Base-by-base conservation (phyloP, 169 alveolate genomes). In the Theileria equi region DNA sequence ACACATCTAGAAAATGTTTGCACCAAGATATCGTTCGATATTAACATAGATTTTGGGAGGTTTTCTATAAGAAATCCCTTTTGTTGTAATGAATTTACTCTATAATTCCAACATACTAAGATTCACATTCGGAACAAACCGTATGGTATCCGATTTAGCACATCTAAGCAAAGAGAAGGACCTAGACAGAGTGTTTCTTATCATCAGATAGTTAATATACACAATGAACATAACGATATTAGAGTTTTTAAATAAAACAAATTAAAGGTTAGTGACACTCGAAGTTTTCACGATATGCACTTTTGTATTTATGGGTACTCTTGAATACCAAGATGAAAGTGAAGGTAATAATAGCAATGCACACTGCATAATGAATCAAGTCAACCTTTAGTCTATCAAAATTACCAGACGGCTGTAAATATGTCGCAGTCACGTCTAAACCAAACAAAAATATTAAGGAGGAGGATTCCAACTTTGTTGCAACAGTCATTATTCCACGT, bases 51-150 rank as follows among this genome's bases (percentile, higher is more conserved):
- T 1, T 52, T 50, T 1, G 84, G 34, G 4, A 66, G 65, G 52
- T 74, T 74, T 32, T 48, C 64, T 21, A 74, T 23, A 16, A 74
- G 71, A 11, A 74, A 44, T 13, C 77, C 84, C 55, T 45, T 74
- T 43, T 74, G 84, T 66, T 74, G 57, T 26, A 74, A 31, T n/a
- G 49, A 41, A 23, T 74, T 69, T 6, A 74, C 73, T 54, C 43
- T 74, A 34, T 61, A 17, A 19, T 25, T 4, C 13, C 34, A 11
- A 3, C 43, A 25, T 35, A 13, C 28, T 17, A 50, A 3, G 13
- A 25, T n/a, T 17, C 26, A 11, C 4, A 74, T 79, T 25, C 65
- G 53, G 67, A 70, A 69, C 35, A 63, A 29, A 50, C 67, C 69
- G 6, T 67, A 59, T 28, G 79, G 79, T n/a, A n/a, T n/a, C n/a